These are phyloP conservation scores for Epichloe baconii DNA, from an alignment of 2,329 filamentous ascomycete genomes.

Conservation along the genomic window DNA sequence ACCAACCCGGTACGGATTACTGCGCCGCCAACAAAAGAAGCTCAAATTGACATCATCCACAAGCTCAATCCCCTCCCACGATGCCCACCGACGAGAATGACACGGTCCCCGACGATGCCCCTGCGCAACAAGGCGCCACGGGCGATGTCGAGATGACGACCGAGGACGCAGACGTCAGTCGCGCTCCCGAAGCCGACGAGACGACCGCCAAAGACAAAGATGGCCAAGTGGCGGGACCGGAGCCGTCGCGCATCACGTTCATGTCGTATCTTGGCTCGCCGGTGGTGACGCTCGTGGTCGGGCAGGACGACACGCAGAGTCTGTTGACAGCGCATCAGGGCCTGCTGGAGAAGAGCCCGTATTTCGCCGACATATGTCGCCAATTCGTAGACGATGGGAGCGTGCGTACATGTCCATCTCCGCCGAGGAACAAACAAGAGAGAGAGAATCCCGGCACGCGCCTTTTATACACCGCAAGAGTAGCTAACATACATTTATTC, in stretches of 20 bases:
- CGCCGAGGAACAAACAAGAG: background rate
- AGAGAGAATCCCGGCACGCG: too few relatives aligned
- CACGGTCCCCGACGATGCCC: slow-evolving; percentile 7
- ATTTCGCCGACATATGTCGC: slow-evolving; percentile 51
- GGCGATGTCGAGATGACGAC: slow-evolving; percentile 29
- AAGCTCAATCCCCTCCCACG: background rate
- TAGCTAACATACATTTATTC: background rate
- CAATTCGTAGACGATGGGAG: slow-evolving; percentile 47
- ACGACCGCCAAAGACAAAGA: slow-evolving; percentile 9
- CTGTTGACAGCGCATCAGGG: slow-evolving; percentile 68
- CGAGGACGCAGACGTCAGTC: slow-evolving; percentile 11
- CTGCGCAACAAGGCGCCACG: slow-evolving; percentile 13
- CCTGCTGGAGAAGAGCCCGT: slow-evolving; percentile 62
- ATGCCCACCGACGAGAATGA: background rate
- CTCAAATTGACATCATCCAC: background rate
- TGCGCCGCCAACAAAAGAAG: background rate
- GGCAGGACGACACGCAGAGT: slow-evolving; percentile 42
- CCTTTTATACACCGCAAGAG: background rate
- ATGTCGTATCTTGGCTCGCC: slow-evolving; percentile 54
- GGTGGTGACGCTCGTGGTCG: slow-evolving; percentile 54
- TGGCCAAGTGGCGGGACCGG: slow-evolving; percentile 25
- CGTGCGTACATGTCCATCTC: slow-evolving; percentile 30
- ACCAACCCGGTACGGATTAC: background rate
- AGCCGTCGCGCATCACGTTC: slow-evolving; percentile 31
- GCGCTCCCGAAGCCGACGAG: slow-evolving; percentile 16